These are phyloP conservation scores for Mortierella sp. DNA, from an alignment of 371 early-diverging fungal genomes.

Conservation along the genomic window DNA sequence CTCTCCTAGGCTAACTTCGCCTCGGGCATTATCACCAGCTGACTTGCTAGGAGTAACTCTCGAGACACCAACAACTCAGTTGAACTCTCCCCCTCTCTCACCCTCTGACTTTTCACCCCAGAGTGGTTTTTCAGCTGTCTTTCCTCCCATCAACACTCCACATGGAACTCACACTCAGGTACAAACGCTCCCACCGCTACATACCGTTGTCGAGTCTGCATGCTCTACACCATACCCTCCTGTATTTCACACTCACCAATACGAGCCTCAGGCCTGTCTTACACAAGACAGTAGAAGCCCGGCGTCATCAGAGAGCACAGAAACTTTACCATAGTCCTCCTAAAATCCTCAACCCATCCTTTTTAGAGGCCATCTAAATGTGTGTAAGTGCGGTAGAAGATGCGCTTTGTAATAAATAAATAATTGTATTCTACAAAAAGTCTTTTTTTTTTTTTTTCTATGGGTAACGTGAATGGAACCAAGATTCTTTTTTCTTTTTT, in stretches of 20 bases:
- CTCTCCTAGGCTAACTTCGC: conserved; percentile 7
- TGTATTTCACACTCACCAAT: background rate
- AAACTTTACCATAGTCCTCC: background rate
- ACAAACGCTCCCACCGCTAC: conserved; percentile 10
- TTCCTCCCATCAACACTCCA: conserved; percentile 3
- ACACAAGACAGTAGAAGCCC: background rate
- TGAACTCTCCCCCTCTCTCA: conserved; percentile 35
- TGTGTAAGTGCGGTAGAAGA: too few species aligned
- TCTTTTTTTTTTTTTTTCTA: too few species aligned
- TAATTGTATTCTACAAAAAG: background rate
- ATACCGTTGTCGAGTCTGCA: conserved; percentile 8
- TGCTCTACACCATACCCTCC: background rate
- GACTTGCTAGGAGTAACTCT: background rate
- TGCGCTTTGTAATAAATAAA: background rate
- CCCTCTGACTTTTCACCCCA: conserved; percentile 10
- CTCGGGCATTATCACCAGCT: conserved; percentile 1
- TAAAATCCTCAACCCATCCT: background rate
- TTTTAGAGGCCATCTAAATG: too few species aligned
- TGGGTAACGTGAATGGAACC: too few species aligned
- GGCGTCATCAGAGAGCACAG: background rate
- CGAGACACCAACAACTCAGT: background rate
- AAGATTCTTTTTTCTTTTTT: too few species aligned
- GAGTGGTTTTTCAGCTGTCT: background rate
- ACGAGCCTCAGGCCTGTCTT: background rate
- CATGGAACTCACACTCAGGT: background rate